Percentiles rank a stretch among this genome's conserved stretches.
Evolutionary conservation across 192 early-diverging fungal genomes (phyloP).

Genomic region (Gryganskiella cystojenkinii): DNA sequence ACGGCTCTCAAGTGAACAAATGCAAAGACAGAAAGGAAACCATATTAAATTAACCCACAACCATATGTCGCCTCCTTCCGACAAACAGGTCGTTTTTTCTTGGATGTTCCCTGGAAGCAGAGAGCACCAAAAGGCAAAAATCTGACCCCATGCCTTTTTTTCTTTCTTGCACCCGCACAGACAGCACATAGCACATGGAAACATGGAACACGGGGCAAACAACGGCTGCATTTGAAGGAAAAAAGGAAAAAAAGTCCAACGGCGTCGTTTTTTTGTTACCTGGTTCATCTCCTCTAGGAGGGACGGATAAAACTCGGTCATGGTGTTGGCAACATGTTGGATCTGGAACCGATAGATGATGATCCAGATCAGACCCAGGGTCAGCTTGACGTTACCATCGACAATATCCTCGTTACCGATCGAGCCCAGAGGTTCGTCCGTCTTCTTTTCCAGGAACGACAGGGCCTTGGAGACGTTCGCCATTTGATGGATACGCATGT

Average conservation of each 20-base stretch:
- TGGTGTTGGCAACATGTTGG: slow-evolving; percentile 55
- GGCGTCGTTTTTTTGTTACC: too few species aligned
- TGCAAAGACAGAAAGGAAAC: slow-evolving; percentile 6
- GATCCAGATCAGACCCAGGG: slow-evolving; percentile 61
- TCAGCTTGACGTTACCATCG: slow-evolving; percentile 78
- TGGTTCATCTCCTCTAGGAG: slow-evolving; percentile 38
- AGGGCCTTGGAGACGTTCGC: slow-evolving; percentile 81
- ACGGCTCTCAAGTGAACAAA: neutral
- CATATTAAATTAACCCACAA: slow-evolving; percentile 39
- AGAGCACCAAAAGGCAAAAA: too few species aligned
- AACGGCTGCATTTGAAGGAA: neutral
- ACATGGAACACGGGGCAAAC: neutral
- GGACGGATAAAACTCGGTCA: slow-evolving; percentile 41
- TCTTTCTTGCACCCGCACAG: too few species aligned
- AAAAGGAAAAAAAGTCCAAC: neutral
- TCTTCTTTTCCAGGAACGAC: slow-evolving; percentile 64
- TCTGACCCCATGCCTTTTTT: too few species aligned
- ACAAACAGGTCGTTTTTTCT: neutral
- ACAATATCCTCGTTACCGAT: slow-evolving; percentile 87
- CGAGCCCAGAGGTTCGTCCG: slow-evolving; percentile 58
- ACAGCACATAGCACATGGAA: neutral
- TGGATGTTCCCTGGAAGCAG: too few species aligned
- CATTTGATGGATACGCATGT: slow-evolving; percentile 83
- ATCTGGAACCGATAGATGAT: slow-evolving; percentile 69
- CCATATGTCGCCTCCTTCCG: neutral